Evolutionary conservation across 495 filamentous ascomycete species (phyloP).

Genomic region (Clohesyomyces aquaticus): DNA sequence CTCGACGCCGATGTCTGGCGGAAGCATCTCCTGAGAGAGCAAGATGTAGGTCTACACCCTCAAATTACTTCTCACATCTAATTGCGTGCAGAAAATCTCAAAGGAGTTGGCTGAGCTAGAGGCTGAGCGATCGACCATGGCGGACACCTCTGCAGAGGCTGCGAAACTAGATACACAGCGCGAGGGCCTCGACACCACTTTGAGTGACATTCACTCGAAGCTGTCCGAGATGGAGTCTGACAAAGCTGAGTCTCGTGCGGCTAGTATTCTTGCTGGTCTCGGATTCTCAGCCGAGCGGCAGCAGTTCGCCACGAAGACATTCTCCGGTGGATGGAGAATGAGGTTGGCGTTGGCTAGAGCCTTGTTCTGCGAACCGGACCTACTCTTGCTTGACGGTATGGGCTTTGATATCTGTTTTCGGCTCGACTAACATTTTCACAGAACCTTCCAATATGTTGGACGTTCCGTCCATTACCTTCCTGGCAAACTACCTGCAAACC

Average conservation of each 20-base stretch:
- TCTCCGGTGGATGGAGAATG: constrained; percentile 99
- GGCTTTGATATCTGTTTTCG: background rate
- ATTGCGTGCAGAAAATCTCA: constrained; percentile 70
- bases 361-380: constrained; percentile 96
- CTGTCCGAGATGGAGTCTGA: constrained; percentile 99
- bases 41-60: constrained; percentile 61
- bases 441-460: constrained; percentile 99
- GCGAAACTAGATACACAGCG: constrained; percentile 80
- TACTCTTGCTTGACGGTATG: constrained; percentile 78
- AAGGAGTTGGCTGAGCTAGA: constrained; percentile 79
- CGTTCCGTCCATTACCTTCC: constrained; percentile 98
- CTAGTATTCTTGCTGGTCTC: constrained; percentile 93
- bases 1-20: constrained; percentile 98
- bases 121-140: constrained; percentile 74
- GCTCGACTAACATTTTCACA: background rate
- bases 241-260: constrained; percentile 92
- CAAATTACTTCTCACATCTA: constrained; percentile 27
- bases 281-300: constrained; percentile 95
- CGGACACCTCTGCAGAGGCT: constrained; percentile 85
- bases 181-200: constrained; percentile 83
- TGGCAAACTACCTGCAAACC: constrained; percentile 90
- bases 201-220: constrained; percentile 89
- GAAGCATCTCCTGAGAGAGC: constrained; percentile 89
- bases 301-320: constrained; percentile 91
- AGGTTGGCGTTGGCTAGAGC: constrained; percentile 91